These are phyloP conservation scores for Eutrema yunnanense DNA, from an alignment of 345 rosid genomes.

Conservation along the genomic window DNA sequence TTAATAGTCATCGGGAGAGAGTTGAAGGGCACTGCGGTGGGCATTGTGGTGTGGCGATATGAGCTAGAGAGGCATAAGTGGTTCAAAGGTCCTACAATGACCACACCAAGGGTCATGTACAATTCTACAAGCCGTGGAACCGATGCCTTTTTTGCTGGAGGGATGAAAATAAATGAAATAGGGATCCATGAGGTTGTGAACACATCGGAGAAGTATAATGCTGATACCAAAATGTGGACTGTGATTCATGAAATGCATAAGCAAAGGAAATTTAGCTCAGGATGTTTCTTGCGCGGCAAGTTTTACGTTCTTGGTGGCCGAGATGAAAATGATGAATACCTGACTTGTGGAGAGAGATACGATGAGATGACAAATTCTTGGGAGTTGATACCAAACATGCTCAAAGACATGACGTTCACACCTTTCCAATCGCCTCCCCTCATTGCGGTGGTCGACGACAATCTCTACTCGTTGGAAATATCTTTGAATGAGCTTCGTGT, in stretches of 20 bases:
- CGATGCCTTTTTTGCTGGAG: slow-evolving; percentile 42
- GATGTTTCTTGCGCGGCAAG: too few relatives aligned
- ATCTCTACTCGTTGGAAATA: slow-evolving; percentile 55
- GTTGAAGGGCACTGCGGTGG: neutral
- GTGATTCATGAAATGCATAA: too few relatives aligned
- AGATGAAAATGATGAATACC: slow-evolving; percentile 29
- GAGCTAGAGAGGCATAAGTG: too few relatives aligned
- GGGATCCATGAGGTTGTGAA: slow-evolving; percentile 30
- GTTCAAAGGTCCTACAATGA: too few relatives aligned
- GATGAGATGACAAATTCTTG: too few relatives aligned
- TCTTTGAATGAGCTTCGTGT: slow-evolving; percentile 44
- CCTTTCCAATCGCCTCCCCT: slow-evolving; percentile 52
- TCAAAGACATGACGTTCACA: slow-evolving; percentile 34
- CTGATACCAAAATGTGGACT: neutral
- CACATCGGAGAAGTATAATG: slow-evolving; percentile 52
- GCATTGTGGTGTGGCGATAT: too few relatives aligned
- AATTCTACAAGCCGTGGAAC: too few relatives aligned
- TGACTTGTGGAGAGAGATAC: neutral
- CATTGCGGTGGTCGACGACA: slow-evolving; percentile 50
- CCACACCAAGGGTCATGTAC: too few relatives aligned
- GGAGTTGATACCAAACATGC: slow-evolving; percentile 35
- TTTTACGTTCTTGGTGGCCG: neutral
- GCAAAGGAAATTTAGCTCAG: too few relatives aligned
- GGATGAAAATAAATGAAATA: slow-evolving; percentile 23
- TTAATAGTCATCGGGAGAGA: slow-evolving; percentile 57